Base-by-base conservation (phyloP, 2,329 filamentous ascomycete species). In the Albophoma yamanashiensis region DNA sequence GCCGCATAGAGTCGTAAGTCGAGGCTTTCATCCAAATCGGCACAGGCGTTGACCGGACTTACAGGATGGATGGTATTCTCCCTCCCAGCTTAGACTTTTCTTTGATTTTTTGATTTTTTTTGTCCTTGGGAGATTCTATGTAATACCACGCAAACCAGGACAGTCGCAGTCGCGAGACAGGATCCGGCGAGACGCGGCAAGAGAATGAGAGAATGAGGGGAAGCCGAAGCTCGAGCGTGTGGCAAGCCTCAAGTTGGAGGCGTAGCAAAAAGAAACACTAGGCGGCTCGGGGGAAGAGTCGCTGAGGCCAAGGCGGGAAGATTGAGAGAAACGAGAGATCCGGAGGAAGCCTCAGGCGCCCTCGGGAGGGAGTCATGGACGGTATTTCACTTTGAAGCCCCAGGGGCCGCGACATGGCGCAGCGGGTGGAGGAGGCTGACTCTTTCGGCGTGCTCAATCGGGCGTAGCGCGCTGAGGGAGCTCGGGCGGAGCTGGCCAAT, bases 361-460 rank as follows among this genome's bases (percentile, higher is more conserved):
- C 63, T 61, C 63, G 64, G 64, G 65, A 65, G 67, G 70, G 71
- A 70, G 68, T 74, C 63, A 67, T 65, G 63, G 61, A 68, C 63
- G 64, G 65, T 73, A 73, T 73, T 74, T 73, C 71, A 73, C 64
- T 67, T 40, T 60, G 59, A 61, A 55, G 61, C 50, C 59, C 47
- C 57, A 59, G 60, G 61, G 57, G 63, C 62, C 66, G 70, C 66
- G 69, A 69, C 71, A 67, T 68, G 71, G 71, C 68, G 66, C 57
- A 56, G 65, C 65, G 64, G 60, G 65, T 63, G 63, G 63, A 64
- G 64, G 64, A 67, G 65, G 67, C 70, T 72, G 73, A 75, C 71
- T 75, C 73, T 68, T 76, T 77, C 75, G 75, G 75, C 75, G 75
- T 76, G 75, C 74, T 74, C 67, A 66, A 74, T 67, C 59, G 61